A percentile compares a stretch with the other conserved stretches of the same genome.
Evolutionary conservation across 2,329 filamentous ascomycete species (phyloP).

Genomic region (Amylocarpus encephaloides): DNA sequence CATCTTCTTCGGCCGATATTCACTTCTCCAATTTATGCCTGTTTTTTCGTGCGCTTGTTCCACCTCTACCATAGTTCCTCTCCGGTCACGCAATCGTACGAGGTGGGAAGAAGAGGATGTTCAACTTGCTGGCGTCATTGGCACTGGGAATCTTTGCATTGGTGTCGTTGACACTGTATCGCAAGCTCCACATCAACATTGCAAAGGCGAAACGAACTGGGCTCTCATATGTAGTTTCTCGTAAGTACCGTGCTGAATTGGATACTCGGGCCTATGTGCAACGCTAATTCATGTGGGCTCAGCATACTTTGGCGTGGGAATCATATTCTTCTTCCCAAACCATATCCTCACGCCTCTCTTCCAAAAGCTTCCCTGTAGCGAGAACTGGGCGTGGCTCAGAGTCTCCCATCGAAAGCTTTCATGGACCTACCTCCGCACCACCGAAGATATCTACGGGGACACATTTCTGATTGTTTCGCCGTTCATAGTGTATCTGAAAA

Average conservation of each 20-base stretch:
- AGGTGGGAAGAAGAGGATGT: no score
- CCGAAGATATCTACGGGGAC: slow-evolving; percentile 20
- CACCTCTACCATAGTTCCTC: no score
- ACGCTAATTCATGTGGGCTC: background rate
- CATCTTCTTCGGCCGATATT: no score
- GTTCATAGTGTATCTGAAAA: slow-evolving; percentile 20
- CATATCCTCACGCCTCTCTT: slow-evolving; percentile 11
- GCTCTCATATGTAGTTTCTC: slow-evolving; percentile 23
- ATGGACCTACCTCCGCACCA: slow-evolving; percentile 8
- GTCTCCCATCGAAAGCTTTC: slow-evolving; percentile 17
- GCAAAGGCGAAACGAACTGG: slow-evolving; percentile 23
- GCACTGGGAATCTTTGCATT: background rate
- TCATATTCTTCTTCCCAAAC: slow-evolving; percentile 5
- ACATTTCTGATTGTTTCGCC: slow-evolving; percentile 25
- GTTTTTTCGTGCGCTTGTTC: no score
- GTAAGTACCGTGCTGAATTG: slow-evolving; percentile 17
- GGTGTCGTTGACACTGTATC: background rate
- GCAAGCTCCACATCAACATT: slow-evolving; percentile 15
- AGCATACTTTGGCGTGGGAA: slow-evolving; percentile 10
- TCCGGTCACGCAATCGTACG: no score
- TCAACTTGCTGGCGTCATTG: no score
- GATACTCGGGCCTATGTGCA: background rate
- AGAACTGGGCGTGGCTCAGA: slow-evolving; percentile 19
- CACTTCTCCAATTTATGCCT: no score
- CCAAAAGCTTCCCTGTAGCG: slow-evolving; percentile 5